Conservation (phyloP, 2,329 filamentous ascomycete genomes). For the Fusarium ambrosium region DNA sequence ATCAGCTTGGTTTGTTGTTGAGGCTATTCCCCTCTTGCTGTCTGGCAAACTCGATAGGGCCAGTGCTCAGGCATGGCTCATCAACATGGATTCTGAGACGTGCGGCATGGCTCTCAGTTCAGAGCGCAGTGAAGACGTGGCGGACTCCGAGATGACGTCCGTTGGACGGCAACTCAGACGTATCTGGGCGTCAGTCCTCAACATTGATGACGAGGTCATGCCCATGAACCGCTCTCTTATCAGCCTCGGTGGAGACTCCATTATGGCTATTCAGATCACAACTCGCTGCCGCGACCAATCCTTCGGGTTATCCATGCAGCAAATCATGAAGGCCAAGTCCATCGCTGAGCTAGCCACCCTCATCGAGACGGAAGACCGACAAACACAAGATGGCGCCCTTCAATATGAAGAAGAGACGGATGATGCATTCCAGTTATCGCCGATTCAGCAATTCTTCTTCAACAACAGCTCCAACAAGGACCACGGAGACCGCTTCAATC, state of each 20-base stretch:
- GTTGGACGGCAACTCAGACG: conserved; percentile 21
- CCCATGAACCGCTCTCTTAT: conserved; percentile 54
- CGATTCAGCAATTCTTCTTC: conserved; percentile 61
- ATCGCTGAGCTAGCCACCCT: conserved; percentile 43
- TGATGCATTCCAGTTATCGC: conserved; percentile 55
- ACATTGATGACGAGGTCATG: conserved; percentile 49
- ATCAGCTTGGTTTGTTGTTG: conserved; percentile 28
- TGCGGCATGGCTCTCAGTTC: conserved; percentile 56
- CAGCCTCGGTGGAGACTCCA: conserved; percentile 59
- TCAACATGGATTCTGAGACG: conserved; percentile 53
- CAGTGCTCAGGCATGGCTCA: conserved; percentile 59
- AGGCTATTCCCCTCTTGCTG: conserved; percentile 22
- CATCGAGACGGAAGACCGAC: conserved; percentile 6
- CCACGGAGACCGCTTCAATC: conserved; percentile 57
- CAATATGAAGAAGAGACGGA: conserved; percentile 6
- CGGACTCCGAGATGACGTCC: background rate
- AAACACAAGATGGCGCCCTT: background rate
- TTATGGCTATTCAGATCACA: conserved; percentile 58
- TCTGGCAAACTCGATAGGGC: conserved; percentile 42
- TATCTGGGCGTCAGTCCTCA: conserved; percentile 59
- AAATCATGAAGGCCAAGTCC: conserved; percentile 50
- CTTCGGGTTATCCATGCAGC: conserved; percentile 49
- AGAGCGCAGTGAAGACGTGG: conserved; percentile 36
- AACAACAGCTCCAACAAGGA: conserved; percentile 40
- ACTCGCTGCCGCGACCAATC: conserved; percentile 53